These are phyloP conservation scores for Aspergillus tamarii DNA, from an alignment of 2,329 filamentous ascomycete species.

Conservation along the genomic window DNA sequence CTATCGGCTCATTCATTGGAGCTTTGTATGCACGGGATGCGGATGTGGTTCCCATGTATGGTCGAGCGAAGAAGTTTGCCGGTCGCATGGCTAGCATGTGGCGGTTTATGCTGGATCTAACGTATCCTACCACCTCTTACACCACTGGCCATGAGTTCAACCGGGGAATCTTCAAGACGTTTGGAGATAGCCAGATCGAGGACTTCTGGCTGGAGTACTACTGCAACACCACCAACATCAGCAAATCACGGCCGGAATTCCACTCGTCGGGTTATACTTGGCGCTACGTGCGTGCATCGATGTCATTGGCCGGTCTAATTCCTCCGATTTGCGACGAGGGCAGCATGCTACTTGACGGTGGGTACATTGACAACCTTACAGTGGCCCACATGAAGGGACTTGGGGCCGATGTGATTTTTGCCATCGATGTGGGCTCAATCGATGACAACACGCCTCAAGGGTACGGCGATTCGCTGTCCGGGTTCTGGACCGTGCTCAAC, in stretches of 20 bases:
- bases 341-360: conserved; percentile 93
- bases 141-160: conserved; percentile 99
- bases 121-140: conserved; percentile 94
- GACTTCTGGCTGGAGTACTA: conserved; percentile 99
- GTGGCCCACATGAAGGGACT: conserved; percentile 96
- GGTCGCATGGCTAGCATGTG: conserved; percentile 99
- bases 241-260: conserved; percentile 86
- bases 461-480: conserved; percentile 92
- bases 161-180: conserved; percentile 96
- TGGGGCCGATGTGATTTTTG: conserved; percentile 92
- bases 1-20: conserved; percentile 93
- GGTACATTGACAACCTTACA: conserved; percentile 95
- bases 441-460: conserved; percentile 90
- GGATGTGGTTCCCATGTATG: conserved; percentile 95
- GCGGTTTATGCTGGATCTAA: conserved; percentile 95
- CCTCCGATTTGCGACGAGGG: conserved; percentile 96
- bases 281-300: conserved; percentile 94
- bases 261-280: conserved; percentile 97
- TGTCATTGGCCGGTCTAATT: conserved; percentile 90
- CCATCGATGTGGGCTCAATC: conserved; percentile 88
- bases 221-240: conserved; percentile 99
- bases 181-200: conserved; percentile 95
- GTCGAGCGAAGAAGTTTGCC: conserved; percentile 93
- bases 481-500: conserved; percentile 92
- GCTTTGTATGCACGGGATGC: conserved; percentile 94